Evolutionary conservation across 208 protist genomes (phyloP).

Genomic region (Acanthamoeba divionensis): DNA sequence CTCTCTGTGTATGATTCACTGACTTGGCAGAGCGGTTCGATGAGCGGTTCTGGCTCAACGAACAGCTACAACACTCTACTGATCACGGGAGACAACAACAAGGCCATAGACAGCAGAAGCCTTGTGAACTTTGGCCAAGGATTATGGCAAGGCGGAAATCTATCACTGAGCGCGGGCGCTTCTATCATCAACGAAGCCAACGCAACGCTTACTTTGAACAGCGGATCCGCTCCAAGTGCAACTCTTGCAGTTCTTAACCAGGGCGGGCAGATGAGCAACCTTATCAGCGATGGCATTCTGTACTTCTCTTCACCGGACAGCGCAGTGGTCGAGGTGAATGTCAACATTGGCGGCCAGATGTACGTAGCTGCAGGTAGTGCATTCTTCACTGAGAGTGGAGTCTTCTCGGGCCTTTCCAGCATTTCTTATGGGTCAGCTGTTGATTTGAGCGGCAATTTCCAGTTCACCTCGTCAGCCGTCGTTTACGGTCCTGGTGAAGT

Average conservation of each 20-base stretch:
- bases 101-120: background rate
- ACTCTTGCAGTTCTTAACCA: background rate
- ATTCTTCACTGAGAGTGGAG: constrained; percentile 37
- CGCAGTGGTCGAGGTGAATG: too few relatives aligned
- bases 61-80: background rate
- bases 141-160: background rate
- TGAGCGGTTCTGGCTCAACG: constrained; percentile 19
- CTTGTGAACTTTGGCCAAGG: background rate
- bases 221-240: background rate
- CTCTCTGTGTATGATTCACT: background rate
- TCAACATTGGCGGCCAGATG: too few relatives aligned
- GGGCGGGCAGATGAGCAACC: background rate
- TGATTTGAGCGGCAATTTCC: background rate
- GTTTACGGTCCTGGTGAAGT: background rate
- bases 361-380: too few relatives aligned
- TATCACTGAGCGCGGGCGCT: background rate
- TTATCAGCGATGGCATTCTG: background rate
- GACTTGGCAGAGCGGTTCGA: background rate
- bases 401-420: background rate
- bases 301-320: background rate
- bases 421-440: too few relatives aligned
- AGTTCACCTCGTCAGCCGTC: background rate
- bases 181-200: background rate
- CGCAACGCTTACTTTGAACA: constrained; percentile 23
- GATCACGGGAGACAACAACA: background rate